Evolutionary conservation across 2,329 filamentous ascomycete genomes (phyloP).

Genomic region (Calonectria henricotiae): DNA sequence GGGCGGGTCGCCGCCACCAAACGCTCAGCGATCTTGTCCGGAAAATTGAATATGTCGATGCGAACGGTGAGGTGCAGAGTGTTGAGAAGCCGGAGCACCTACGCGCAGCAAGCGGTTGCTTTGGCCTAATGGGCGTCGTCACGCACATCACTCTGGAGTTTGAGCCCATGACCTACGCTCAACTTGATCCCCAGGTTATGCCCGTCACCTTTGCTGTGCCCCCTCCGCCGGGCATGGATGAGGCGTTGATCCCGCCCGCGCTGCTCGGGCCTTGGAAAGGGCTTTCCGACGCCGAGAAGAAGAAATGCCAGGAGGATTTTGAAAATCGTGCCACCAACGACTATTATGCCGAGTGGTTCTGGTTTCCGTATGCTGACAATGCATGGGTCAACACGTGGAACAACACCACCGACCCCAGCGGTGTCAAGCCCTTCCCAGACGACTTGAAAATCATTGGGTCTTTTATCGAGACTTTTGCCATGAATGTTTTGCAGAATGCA

Average conservation of each 20-base stretch:
- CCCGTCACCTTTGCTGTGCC: neutral
- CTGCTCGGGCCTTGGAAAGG: neutral
- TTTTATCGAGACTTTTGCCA: neutral
- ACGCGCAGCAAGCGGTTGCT: neutral
- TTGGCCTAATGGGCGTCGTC: slow-evolving; percentile 5
- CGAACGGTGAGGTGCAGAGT: neutral
- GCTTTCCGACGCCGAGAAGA: neutral
- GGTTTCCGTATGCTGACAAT: slow-evolving; percentile 2
- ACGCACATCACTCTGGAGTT: slow-evolving; percentile 7
- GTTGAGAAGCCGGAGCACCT: neutral
- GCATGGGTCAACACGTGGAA: slow-evolving; percentile 9
- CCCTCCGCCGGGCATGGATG: neutral
- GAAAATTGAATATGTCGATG: slow-evolving; percentile 7
- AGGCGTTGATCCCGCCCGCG: neutral
- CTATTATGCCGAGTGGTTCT: slow-evolving; percentile 16
- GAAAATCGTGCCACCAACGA: neutral
- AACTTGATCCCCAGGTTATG: neutral
- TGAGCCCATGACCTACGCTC: slow-evolving; percentile 5
- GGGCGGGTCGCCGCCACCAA: neutral
- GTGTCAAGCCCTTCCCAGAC: neutral
- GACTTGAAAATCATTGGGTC: neutral
- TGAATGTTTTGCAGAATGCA: slow-evolving; percentile 4
- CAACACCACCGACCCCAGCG: neutral
- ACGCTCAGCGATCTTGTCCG: slow-evolving; percentile 7
- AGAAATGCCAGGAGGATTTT: neutral